These are phyloP conservation scores for Nakazawaea holstii DNA, from an alignment of 805 yeast genomes.

Conservation along the genomic window DNA sequence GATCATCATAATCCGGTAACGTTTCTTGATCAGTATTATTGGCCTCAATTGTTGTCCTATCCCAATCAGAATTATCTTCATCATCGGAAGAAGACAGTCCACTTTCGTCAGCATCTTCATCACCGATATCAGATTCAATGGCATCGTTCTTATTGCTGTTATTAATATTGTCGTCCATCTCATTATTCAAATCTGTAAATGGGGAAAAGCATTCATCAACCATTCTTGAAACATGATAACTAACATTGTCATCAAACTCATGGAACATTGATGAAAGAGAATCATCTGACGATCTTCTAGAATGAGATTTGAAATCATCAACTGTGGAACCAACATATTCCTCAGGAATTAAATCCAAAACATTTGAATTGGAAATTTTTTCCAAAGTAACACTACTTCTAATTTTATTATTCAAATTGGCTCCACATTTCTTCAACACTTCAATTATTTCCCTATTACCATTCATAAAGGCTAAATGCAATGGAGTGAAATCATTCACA, in stretches of 20 bases:
- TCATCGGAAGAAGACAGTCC: constrained; percentile 6
- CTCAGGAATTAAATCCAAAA: constrained; percentile 26
- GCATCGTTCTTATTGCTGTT: constrained; percentile 2
- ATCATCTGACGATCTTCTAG: constrained; percentile 18
- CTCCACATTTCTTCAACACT: constrained; percentile 57
- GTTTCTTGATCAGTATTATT: constrained; percentile 26
- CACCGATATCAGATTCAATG: constrained; percentile 14
- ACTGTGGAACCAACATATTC: constrained; percentile 7
- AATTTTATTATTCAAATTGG: constrained; percentile 48
- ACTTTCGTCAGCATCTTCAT: constrained; percentile 11
- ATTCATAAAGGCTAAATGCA: constrained; percentile 77
- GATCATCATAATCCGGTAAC: constrained; percentile 70
- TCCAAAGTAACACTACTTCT: constrained; percentile 40
- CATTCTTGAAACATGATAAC: constrained; percentile 18
- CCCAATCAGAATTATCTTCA: background rate
- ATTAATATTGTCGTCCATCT: background rate
- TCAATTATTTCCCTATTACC: constrained; percentile 68
- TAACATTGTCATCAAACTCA: constrained; percentile 17
- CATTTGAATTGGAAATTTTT: constrained; percentile 36
- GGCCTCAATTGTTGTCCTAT: constrained; percentile 17
- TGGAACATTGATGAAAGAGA: constrained; percentile 18
- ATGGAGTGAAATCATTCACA: constrained; percentile 76
- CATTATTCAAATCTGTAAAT: background rate
- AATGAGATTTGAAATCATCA: constrained; percentile 6
- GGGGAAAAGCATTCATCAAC: constrained; percentile 4